These are phyloP conservation scores for Aspergillus bombycis DNA, from an alignment of 2,329 filamentous ascomycete genomes.

Conservation along the genomic window DNA sequence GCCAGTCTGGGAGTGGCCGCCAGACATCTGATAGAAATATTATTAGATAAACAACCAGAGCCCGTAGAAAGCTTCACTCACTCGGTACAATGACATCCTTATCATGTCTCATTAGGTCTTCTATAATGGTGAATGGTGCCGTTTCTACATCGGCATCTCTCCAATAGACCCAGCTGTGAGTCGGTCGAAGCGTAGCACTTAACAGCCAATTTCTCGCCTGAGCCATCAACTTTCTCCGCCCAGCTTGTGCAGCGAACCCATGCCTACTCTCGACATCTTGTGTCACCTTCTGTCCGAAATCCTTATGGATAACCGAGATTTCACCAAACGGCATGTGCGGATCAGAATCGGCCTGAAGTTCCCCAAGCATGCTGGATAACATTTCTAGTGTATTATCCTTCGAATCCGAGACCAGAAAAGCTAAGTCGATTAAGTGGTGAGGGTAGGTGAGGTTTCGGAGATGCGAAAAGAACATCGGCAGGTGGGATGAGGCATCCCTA, in stretches of 20 bases:
- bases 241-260: conserved; percentile 94
- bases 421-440: conserved; percentile 92
- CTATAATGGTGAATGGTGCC: conserved; percentile 91
- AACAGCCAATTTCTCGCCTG: conserved; percentile 96
- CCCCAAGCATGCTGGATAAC: conserved; percentile 73
- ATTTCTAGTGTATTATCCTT: conserved; percentile 85
- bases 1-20: conserved; percentile 98
- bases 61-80: conserved; percentile 56
- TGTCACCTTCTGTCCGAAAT: conserved; percentile 96
- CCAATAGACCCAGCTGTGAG: conserved; percentile 99
- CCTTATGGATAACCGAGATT: conserved; percentile 97
- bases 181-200: conserved; percentile 87
- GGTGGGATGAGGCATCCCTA: conserved; percentile 86
- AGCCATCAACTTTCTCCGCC: conserved; percentile 93
- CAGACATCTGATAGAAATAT: conserved; percentile 74
- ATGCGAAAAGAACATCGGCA: conserved; percentile 99
- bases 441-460: conserved; percentile 96
- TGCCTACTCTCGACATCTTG: conserved; percentile 98
- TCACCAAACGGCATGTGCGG: conserved; percentile 86
- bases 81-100: conserved; percentile 98
- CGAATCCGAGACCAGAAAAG: conserved; percentile 95
- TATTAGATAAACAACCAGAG: conserved; percentile 20
- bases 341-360: conserved; percentile 78
- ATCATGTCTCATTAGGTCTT: conserved; percentile 98
- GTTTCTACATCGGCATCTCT: conserved; percentile 98